phyloP scores from a whole-genome alignment of 176 grass and related monocot genomes.

The Elymus sibiricus region DNA sequence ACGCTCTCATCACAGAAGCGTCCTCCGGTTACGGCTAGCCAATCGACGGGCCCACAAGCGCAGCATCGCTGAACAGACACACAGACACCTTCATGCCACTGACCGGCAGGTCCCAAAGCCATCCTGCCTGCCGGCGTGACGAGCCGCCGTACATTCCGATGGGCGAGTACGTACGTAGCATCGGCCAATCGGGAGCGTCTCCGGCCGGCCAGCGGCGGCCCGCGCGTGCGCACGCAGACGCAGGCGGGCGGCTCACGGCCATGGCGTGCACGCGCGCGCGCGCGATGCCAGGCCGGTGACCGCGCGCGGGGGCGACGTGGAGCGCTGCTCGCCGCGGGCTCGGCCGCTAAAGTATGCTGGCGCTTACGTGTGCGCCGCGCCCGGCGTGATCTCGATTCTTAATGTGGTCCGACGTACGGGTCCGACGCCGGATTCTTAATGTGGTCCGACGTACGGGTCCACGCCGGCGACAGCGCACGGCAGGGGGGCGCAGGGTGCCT shows the following conservation, averaged over 20 bases:
- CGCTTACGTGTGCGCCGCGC: background rate
- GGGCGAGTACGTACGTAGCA: too few species aligned
- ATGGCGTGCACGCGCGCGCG: background rate
- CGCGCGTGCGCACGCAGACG: background rate
- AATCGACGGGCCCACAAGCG: too few species aligned
- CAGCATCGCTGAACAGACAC: too few species aligned
- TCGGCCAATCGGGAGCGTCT: too few species aligned
- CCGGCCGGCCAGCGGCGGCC: background rate
- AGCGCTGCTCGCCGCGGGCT: background rate
- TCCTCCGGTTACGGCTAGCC: too few species aligned
- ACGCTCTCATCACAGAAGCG: background rate
- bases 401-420: background rate
- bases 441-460: background rate
- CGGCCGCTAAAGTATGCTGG: background rate
- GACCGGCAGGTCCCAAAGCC: too few species aligned
- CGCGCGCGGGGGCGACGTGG: conserved; percentile 27
- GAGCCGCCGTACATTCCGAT: too few species aligned
- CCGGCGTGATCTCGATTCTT: conserved; percentile 4
- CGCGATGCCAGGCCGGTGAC: background rate
- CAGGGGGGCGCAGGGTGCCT: too few species aligned
- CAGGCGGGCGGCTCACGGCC: background rate
- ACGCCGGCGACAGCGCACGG: background rate
- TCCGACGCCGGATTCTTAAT: background rate
- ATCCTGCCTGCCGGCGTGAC: too few species aligned
- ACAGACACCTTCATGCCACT: too few species aligned